Percentiles rank a stretch among this genome's conserved stretches.
phyloP scores from a whole-genome alignment of 768 basidiomycete species.

The Tylopilus plumbeoviolaceoides region DNA sequence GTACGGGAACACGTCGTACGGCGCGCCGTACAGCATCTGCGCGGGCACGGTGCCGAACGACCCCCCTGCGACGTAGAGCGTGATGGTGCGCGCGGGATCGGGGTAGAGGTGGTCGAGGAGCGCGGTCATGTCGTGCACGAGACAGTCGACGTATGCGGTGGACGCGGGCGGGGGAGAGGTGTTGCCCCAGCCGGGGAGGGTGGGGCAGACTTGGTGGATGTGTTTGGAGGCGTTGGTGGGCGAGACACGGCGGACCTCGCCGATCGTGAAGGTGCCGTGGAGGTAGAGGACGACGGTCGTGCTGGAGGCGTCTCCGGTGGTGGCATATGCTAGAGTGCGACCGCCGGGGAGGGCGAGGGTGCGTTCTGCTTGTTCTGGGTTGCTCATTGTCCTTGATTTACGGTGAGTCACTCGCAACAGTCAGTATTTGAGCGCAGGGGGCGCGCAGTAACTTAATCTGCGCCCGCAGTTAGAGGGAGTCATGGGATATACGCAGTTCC shows the following conservation, averaged over 20 bases:
- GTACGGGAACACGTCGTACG: slow-evolving; percentile 49
- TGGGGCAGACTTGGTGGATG: slow-evolving; percentile 46
- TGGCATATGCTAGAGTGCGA: slow-evolving; percentile 52
- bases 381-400: no score
- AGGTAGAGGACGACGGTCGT: slow-evolving; percentile 47
- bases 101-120: slow-evolving; percentile 52
- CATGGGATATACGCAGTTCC: no score
- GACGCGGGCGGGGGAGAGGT: slow-evolving; percentile 36
- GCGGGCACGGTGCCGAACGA: slow-evolving; percentile 53
- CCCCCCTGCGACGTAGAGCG: slow-evolving; percentile 48
- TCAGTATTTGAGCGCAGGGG: neutral
- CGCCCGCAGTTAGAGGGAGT: neutral
- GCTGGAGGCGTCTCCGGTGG: slow-evolving; percentile 48
- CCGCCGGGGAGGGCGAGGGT: slow-evolving; percentile 32
- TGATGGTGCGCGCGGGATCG: slow-evolving; percentile 31
- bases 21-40: slow-evolving; percentile 52
- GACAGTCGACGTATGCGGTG: slow-evolving; percentile 34
- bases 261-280: slow-evolving; percentile 54
- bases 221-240: slow-evolving; percentile 36
- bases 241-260: slow-evolving; percentile 32
- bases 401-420: neutral
- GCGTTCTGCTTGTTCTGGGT: neutral
- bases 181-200: slow-evolving; percentile 57
- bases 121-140: slow-evolving; percentile 42
- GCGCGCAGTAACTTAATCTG: neutral